These are phyloP conservation scores for Picochlorum sp. DNA, from an alignment of 139 green algal genomes.

Conservation along the genomic window DNA sequence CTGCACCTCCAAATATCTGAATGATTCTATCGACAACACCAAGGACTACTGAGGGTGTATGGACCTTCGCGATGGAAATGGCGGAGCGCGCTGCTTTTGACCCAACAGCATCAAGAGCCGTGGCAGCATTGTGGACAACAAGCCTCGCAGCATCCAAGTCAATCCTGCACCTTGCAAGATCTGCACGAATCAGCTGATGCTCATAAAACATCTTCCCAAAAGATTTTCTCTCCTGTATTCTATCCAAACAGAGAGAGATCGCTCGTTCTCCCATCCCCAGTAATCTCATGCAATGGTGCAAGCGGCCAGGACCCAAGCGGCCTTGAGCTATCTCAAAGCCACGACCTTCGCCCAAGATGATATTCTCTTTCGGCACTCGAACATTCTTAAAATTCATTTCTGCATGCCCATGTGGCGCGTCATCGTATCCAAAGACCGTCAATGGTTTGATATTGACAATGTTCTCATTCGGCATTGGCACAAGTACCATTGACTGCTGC, in stretches of 20 bases:
- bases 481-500: slow-evolving; percentile 92
- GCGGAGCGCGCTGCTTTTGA: slow-evolving; percentile 70
- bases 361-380: slow-evolving; percentile 43
- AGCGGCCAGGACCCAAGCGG: slow-evolving; percentile 86
- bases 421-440: slow-evolving; percentile 83
- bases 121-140: slow-evolving; percentile 73
- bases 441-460: slow-evolving; percentile 51
- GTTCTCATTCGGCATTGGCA: slow-evolving; percentile 72
- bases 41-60: slow-evolving; percentile 67
- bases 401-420: slow-evolving; percentile 92
- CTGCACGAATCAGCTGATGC: slow-evolving; percentile 51
- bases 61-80: slow-evolving; percentile 87
- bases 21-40: slow-evolving; percentile 77
- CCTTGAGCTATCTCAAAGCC: slow-evolving; percentile 99
- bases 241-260: slow-evolving; percentile 50
- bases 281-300: slow-evolving; percentile 98
- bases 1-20: slow-evolving; percentile 73
- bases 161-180: slow-evolving; percentile 44
- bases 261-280: slow-evolving; percentile 78
- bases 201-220: slow-evolving; percentile 42
- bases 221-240: slow-evolving; percentile 1
- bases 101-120: slow-evolving; percentile 64
- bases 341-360: slow-evolving; percentile 74
- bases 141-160: slow-evolving; percentile 48
- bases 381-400: slow-evolving; percentile 81